A percentile compares a stretch with the other conserved stretches of the same genome.
Evolutionary conservation across 106 monocot species (phyloP).

Genomic region (Dendrobium officinale): DNA sequence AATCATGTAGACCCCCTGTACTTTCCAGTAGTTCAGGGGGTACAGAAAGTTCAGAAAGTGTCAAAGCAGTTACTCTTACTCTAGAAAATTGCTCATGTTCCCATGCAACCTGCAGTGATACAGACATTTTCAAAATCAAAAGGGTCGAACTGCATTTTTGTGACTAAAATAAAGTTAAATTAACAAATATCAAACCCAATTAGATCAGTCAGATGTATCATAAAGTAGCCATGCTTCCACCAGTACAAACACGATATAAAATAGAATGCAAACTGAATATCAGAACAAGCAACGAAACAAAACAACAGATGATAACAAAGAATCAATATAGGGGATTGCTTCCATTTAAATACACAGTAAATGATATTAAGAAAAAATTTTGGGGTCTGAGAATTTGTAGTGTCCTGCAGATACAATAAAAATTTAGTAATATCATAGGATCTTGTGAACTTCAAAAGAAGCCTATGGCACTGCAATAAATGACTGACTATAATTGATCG

Average conservation of each 20-base stretch:
- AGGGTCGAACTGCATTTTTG: not conserved
- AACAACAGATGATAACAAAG: not conserved
- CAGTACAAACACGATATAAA: not conserved
- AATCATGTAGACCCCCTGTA: slow-evolving; percentile 68
- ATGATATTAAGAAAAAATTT: not conserved
- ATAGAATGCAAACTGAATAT: not conserved
- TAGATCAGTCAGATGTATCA: too few relatives aligned
- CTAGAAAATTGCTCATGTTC: slow-evolving; percentile 99
- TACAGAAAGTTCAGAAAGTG: slow-evolving; percentile 71
- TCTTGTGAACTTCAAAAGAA: too few relatives aligned
- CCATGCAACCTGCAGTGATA: slow-evolving; percentile 75
- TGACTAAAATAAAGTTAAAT: not conserved
- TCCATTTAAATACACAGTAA: not conserved
- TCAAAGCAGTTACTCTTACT: slow-evolving; percentile 81
- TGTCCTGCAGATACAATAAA: too few relatives aligned
- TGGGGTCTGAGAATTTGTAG: too few relatives aligned
- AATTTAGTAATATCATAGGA: too few relatives aligned
- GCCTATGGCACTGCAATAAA: too few relatives aligned
- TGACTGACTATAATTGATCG: too few relatives aligned
- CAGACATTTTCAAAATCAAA: slow-evolving; percentile 3
- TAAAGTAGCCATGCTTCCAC: not conserved
- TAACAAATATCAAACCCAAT: not conserved
- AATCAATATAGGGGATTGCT: not conserved
- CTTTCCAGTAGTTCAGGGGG: slow-evolving; percentile 81
- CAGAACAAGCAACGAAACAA: not conserved